phyloP scores from a whole-genome alignment of 2,329 filamentous ascomycete genomes.

The Aspergillus chevalieri region DNA sequence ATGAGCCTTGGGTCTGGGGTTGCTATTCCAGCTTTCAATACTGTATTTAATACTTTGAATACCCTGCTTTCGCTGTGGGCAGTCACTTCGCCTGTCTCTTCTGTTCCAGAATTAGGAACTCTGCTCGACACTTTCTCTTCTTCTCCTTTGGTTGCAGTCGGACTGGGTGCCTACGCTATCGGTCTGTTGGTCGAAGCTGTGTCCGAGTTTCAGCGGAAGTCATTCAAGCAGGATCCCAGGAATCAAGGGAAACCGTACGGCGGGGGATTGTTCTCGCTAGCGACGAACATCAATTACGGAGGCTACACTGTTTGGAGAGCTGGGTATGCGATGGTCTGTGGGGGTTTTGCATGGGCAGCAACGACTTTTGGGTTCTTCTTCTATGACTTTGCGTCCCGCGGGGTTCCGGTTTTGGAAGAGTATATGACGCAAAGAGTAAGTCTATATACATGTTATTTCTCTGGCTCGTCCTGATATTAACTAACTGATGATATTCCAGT shows the following conservation, averaged over 20 bases:
- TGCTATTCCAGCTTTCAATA: conserved; percentile 48
- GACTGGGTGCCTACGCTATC: conserved; percentile 44
- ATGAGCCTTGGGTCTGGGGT: conserved; percentile 26
- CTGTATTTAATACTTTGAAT: conserved; percentile 50
- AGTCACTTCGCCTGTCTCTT: conserved; percentile 14
- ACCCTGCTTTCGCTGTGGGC: conserved; percentile 49
- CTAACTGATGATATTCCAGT: conserved; percentile 2
- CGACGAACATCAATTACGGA: conserved; percentile 51
- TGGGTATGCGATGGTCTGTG: conserved; percentile 44
- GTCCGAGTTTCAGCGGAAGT: conserved; percentile 52
- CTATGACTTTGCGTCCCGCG: conserved; percentile 41
- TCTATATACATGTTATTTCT: neutral
- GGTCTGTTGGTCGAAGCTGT: conserved; percentile 52
- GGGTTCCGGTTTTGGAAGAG: conserved; percentile 44
- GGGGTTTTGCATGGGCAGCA: conserved; percentile 43
- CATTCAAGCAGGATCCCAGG: conserved; percentile 46
- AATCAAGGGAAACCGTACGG: conserved; percentile 50
- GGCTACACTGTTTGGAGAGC: conserved; percentile 48
- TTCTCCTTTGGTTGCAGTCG: conserved; percentile 37
- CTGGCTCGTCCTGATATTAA: neutral
- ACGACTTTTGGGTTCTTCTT: conserved; percentile 37
- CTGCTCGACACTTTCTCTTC: conserved; percentile 18
- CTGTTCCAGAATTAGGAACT: neutral
- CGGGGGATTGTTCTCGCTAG: conserved; percentile 44
- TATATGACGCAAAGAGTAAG: conserved; percentile 40